Evolutionary conservation across 192 early-diverging fungal species (phyloP).

Genomic region (Mortierella antarctica): DNA sequence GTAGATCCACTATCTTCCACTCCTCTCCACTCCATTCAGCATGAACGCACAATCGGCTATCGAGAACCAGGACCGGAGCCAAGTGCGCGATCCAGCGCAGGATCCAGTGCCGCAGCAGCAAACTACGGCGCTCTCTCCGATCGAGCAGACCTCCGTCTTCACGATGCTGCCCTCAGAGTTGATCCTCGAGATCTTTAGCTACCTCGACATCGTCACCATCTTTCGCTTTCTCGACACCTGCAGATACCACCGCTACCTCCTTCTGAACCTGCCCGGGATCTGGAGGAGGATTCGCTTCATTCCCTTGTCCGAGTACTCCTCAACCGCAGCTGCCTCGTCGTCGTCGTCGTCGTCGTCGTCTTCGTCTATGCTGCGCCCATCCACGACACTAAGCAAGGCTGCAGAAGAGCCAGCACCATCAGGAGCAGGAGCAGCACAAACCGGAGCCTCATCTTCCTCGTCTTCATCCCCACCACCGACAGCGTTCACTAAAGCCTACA

Average conservation of each 20-base stretch:
- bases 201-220: slow-evolving; percentile 59
- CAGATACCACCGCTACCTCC: slow-evolving; percentile 49
- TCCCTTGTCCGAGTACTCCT: slow-evolving; percentile 28
- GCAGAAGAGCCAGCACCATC: neutral
- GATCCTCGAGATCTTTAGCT: slow-evolving; percentile 43
- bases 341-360: neutral
- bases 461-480: too few relatives aligned
- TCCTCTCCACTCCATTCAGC: too few relatives aligned
- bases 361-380: neutral
- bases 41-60: too few relatives aligned
- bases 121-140: neutral
- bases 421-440: neutral
- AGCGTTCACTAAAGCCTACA: too few relatives aligned
- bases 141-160: slow-evolving; percentile 23
- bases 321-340: neutral
- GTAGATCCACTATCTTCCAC: too few relatives aligned
- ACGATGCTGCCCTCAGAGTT: slow-evolving; percentile 51
- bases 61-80: too few relatives aligned
- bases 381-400: slow-evolving; percentile 1
- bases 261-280: slow-evolving; percentile 49
- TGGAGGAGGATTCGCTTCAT: slow-evolving; percentile 58
- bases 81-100: too few relatives aligned
- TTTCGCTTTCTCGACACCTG: slow-evolving; percentile 61
- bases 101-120: too few relatives aligned
- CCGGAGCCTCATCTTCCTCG: neutral